Conservation (phyloP, 495 filamentous ascomycete species). For the Aspergillus saccharolyticus region DNA sequence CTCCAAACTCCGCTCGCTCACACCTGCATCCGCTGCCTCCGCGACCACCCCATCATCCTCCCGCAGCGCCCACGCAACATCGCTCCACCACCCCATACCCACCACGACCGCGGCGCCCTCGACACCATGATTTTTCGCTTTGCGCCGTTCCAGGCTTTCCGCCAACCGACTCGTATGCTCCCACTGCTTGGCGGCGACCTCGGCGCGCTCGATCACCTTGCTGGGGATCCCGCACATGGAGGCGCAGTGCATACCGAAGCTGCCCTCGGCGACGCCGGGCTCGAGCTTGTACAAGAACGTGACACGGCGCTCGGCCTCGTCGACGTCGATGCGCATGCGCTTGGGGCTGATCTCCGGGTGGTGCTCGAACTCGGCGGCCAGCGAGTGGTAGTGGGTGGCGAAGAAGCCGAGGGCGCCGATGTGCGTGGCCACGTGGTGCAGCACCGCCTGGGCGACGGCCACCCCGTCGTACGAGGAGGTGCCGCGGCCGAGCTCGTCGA, state of each 20-base stretch:
- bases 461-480: slow-evolving; percentile 94
- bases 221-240: slow-evolving; percentile 92
- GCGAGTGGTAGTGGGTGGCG: slow-evolving; percentile 93
- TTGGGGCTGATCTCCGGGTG: slow-evolving; percentile 84
- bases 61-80: slow-evolving; percentile 76
- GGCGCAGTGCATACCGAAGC: slow-evolving; percentile 99
- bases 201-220: slow-evolving; percentile 79
- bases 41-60: slow-evolving; percentile 28
- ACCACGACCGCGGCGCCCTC: slow-evolving; percentile 48
- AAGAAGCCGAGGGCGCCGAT: slow-evolving; percentile 96
- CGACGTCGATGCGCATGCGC: slow-evolving; percentile 91
- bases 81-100: slow-evolving; percentile 84
- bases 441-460: slow-evolving; percentile 90
- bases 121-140: slow-evolving; percentile 20
- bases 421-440: slow-evolving; percentile 90
- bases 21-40: slow-evolving; percentile 36
- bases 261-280: slow-evolving; percentile 91
- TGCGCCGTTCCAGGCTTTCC: slow-evolving; percentile 79
- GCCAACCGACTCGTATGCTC: slow-evolving; percentile 88
- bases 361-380: slow-evolving; percentile 80
- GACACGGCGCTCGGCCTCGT: slow-evolving; percentile 73
- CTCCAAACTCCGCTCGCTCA: slow-evolving; percentile 53
- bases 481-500: slow-evolving; percentile 94
- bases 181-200: slow-evolving; percentile 87
- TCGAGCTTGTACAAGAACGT: slow-evolving; percentile 97